Conservation (phyloP, 1,139 yeast genomes). For the Geotrichum citri-aurantii region DNA sequence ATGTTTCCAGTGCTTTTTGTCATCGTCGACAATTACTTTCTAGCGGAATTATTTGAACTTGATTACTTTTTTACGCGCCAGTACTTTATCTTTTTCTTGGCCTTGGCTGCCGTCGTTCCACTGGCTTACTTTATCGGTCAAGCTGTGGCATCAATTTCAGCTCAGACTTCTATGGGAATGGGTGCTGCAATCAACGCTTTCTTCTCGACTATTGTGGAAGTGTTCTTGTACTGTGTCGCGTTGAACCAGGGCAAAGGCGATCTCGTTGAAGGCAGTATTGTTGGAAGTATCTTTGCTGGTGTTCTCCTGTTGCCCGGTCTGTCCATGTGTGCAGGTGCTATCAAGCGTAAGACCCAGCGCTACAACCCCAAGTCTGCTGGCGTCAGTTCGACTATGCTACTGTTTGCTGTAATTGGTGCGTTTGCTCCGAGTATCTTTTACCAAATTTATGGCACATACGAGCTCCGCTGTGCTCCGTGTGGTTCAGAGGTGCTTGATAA, state of each 20-base stretch:
- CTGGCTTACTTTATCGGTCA: conserved; percentile 96
- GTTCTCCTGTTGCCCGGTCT: conserved; percentile 86
- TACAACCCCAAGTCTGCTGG: conserved; percentile 97
- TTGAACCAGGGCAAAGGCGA: conserved; percentile 77
- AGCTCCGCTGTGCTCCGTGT: conserved; percentile 62
- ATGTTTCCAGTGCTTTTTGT: conserved; percentile 76
- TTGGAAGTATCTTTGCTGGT: conserved; percentile 91
- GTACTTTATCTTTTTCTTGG: conserved; percentile 57
- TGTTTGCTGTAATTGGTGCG: conserved; percentile 87
- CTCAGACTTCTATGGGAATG: conserved; percentile 97
- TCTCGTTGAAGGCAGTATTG: conserved; percentile 94
- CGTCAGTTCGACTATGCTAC: conserved; percentile 90
- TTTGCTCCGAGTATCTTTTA: conserved; percentile 90
- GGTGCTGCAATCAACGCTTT: conserved; percentile 98
- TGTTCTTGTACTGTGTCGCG: conserved; percentile 88
- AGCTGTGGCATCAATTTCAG: conserved; percentile 97
- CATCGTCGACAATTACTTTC: conserved; percentile 65
- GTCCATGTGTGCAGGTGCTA: conserved; percentile 96
- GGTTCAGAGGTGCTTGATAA: conserved; percentile 19
- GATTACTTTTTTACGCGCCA: conserved; percentile 53
- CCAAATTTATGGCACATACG: conserved; percentile 86
- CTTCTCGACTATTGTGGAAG: conserved; percentile 92
- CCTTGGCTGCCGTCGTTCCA: conserved; percentile 83
- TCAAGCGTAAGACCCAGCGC: conserved; percentile 84
- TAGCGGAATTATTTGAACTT: conserved; percentile 49